Conservation (phyloP, 2,329 filamentous ascomycete species). For the Pseudogymnoascus sp. region DNA sequence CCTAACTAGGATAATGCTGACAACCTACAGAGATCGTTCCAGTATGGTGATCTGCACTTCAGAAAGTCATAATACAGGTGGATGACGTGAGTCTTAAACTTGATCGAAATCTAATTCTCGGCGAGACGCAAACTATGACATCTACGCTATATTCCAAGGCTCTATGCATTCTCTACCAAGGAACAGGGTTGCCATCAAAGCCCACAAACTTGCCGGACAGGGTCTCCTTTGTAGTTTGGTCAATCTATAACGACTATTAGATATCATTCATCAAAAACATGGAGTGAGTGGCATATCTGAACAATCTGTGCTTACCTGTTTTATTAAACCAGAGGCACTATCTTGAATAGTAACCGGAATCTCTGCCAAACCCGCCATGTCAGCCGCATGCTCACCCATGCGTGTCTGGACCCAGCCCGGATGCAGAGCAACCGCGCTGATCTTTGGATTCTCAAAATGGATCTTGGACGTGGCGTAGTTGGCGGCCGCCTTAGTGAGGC, state of each 20-base stretch:
- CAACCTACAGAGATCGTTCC: too few relatives aligned
- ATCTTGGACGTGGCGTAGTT: constrained; percentile 34
- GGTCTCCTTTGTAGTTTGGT: constrained; percentile 31
- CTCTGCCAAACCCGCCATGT: constrained; percentile 25
- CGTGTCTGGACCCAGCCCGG: constrained; percentile 36
- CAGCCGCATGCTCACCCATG: constrained; percentile 35
- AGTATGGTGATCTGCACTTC: too few relatives aligned
- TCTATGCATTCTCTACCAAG: constrained; percentile 16
- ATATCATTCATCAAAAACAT: not conserved
- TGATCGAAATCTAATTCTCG: too few relatives aligned
- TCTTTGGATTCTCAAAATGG: constrained; percentile 31
- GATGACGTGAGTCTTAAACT: too few relatives aligned
- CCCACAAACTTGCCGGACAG: constrained; percentile 23
- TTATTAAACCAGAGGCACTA: constrained; percentile 29
- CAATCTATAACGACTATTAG: constrained; percentile 23
- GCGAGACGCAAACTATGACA: too few relatives aligned
- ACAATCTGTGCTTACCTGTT: constrained; percentile 20
- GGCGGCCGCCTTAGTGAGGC: constrained; percentile 35
- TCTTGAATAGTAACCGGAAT: constrained; percentile 33
- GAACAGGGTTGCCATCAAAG: constrained; percentile 15
- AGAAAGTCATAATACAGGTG: too few relatives aligned
- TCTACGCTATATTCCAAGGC: too few relatives aligned
- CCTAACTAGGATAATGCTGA: too few relatives aligned
- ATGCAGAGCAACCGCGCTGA: constrained; percentile 30
- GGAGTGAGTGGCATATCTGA: not conserved